Evolutionary conservation across 2,329 filamentous ascomycete genomes (phyloP).

Genomic region (Rhynchosporium graminicola): DNA sequence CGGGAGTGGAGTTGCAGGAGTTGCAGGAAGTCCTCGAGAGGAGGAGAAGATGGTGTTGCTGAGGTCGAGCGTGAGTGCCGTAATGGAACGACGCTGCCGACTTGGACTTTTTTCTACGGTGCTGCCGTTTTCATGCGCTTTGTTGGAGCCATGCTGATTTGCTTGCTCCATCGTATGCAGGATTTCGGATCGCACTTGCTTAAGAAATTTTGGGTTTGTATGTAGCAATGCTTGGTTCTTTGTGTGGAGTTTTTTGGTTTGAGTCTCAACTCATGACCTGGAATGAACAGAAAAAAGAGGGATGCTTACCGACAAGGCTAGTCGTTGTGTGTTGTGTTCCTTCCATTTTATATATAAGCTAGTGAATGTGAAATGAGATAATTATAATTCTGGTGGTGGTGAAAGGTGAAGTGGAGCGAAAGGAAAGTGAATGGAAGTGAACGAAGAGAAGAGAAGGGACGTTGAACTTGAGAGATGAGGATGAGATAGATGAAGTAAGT

Average conservation of each 20-base stretch:
- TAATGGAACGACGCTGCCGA: too few species aligned
- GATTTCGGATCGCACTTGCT: too few species aligned
- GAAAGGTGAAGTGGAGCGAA: too few species aligned
- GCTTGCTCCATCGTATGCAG: constrained; percentile 1
- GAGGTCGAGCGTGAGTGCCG: not conserved
- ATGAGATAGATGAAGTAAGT: not conserved
- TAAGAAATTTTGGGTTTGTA: too few species aligned
- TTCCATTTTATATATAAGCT: constrained; percentile 31
- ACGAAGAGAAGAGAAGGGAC: not conserved
- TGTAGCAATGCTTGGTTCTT: not conserved
- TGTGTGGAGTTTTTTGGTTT: too few species aligned
- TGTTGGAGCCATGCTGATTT: not conserved
- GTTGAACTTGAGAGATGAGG: not conserved
- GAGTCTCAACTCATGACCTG: too few species aligned
- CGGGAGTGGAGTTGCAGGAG: not conserved
- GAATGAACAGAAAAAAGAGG: constrained; percentile 8
- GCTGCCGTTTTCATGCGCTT: not conserved
- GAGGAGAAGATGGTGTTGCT: not conserved
- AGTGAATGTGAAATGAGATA: constrained; percentile 15
- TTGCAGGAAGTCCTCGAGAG: not conserved
- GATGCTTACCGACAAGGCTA: constrained; percentile 36
- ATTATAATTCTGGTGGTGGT: not conserved
- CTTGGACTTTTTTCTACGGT: not conserved
- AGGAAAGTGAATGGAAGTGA: not conserved
- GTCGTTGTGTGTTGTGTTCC: constrained; percentile 33